Percentiles rank a stretch among this genome's conserved stretches.
Evolutionary conservation across 179 eudicot genomes (phyloP).

Genomic region (Heliamphora pulchella): DNA sequence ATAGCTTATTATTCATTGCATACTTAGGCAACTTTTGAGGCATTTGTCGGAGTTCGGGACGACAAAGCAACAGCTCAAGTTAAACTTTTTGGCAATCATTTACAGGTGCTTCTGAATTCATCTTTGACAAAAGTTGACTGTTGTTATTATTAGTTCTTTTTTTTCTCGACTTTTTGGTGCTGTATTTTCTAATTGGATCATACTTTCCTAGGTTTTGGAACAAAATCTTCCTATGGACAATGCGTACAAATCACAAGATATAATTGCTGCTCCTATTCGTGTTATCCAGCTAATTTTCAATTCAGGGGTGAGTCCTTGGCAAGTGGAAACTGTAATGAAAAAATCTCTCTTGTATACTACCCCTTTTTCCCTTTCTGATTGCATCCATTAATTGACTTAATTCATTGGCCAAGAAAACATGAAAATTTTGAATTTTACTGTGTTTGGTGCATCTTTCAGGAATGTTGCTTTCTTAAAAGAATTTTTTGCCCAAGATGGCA

Average conservation of each 20-base stretch:
- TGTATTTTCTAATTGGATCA: constrained; percentile 6
- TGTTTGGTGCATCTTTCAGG: background rate
- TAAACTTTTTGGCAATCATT: constrained; percentile 74
- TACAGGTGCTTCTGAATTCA: constrained; percentile 45
- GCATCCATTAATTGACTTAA: constrained; percentile 1
- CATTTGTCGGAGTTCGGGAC: constrained; percentile 82
- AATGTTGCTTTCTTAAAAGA: background rate
- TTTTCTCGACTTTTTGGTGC: background rate
- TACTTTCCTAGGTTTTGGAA: constrained; percentile 63
- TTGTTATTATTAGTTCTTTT: background rate
- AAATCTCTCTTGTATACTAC: background rate
- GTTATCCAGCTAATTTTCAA: constrained; percentile 84
- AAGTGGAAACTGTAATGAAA: background rate
- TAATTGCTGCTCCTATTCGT: constrained; percentile 87
- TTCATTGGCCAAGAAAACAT: background rate
- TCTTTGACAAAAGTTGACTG: background rate
- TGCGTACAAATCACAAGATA: constrained; percentile 64
- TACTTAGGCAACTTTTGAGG: constrained; percentile 85
- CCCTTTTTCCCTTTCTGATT: background rate
- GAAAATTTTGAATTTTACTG: background rate
- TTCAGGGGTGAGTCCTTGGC: constrained; percentile 68
- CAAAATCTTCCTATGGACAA: constrained; percentile 90
- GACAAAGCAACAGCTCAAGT: constrained; percentile 78
- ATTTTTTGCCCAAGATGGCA: background rate
- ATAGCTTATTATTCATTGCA: background rate